Evolutionary conservation across 805 yeast species (phyloP).

Genomic region (Sungouiella thailandica): DNA sequence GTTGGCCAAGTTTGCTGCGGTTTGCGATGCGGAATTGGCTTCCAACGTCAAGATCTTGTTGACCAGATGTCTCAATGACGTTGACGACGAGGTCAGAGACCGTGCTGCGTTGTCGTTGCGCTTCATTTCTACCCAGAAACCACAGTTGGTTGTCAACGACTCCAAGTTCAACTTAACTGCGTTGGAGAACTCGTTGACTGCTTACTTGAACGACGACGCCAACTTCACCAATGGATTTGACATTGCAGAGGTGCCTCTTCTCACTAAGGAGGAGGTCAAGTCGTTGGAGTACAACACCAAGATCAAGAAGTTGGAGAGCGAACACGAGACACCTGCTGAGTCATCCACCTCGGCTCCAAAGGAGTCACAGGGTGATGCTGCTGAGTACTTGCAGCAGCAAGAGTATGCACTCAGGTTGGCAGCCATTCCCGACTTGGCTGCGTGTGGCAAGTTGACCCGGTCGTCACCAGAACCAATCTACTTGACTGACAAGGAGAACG

Average conservation of each 20-base stretch:
- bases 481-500: slow-evolving; percentile 89
- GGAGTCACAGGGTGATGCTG: slow-evolving; percentile 20
- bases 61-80: slow-evolving; percentile 78
- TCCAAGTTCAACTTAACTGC: slow-evolving; percentile 67
- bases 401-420: slow-evolving; percentile 67
- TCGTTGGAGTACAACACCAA: slow-evolving; percentile 58
- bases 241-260: slow-evolving; percentile 58
- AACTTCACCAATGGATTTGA: slow-evolving; percentile 62
- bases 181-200: slow-evolving; percentile 72
- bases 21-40: slow-evolving; percentile 62
- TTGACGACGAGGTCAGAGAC: slow-evolving; percentile 96
- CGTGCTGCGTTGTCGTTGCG: slow-evolving; percentile 85
- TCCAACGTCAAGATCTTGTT: slow-evolving; percentile 71
- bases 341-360: slow-evolving; percentile 8
- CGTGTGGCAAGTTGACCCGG: slow-evolving; percentile 71
- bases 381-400: slow-evolving; percentile 44
- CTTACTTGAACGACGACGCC: slow-evolving; percentile 57
- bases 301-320: slow-evolving; percentile 26
- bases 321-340: slow-evolving; percentile 7
- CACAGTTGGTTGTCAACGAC: slow-evolving; percentile 57
- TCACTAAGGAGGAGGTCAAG: slow-evolving; percentile 63
- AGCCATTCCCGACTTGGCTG: slow-evolving; percentile 65
- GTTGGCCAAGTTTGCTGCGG: slow-evolving; percentile 81
- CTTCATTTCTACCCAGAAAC: slow-evolving; percentile 41
- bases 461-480: slow-evolving; percentile 55